Conservation (phyloP, 108 stramenopile species). For the Bacterosira constricta region DNA sequence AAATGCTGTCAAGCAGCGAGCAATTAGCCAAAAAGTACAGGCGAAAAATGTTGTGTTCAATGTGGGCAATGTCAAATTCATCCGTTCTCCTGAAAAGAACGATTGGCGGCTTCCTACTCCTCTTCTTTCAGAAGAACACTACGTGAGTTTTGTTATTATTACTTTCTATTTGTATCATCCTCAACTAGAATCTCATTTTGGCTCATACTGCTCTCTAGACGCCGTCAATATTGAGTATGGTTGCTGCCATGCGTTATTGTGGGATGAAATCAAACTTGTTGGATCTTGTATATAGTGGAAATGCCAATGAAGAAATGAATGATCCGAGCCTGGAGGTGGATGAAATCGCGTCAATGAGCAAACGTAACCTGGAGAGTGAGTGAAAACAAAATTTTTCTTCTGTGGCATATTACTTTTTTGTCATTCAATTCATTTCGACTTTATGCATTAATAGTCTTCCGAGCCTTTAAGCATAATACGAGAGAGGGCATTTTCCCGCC, state of each 20-base stretch:
- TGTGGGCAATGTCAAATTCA: slow-evolving; percentile 22
- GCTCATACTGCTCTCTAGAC: not conserved
- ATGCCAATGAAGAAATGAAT: slow-evolving; percentile 47
- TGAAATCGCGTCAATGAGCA: slow-evolving; percentile 34
- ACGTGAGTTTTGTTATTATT: slow-evolving; percentile 19
- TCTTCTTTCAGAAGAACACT: slow-evolving; percentile 20
- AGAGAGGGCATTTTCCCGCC: slow-evolving; percentile 48
- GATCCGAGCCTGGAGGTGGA: slow-evolving; percentile 41
- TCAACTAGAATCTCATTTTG: not conserved
- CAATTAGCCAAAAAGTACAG: slow-evolving; percentile 7
- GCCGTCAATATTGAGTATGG: slow-evolving; percentile 23
- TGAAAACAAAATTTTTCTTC: too few species aligned
- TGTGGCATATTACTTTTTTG: too few species aligned
- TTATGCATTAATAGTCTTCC: too few species aligned
- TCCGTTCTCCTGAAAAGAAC: slow-evolving; percentile 23
- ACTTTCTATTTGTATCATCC: not conserved
- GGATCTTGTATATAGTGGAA: not conserved
- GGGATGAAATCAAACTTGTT: slow-evolving; percentile 24
- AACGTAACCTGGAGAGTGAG: slow-evolving; percentile 41
- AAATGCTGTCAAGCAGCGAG: slow-evolving; percentile 25
- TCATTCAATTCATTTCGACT: too few species aligned
- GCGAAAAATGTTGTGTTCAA: slow-evolving; percentile 18
- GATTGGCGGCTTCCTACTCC: slow-evolving; percentile 39
- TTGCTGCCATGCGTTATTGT: slow-evolving; percentile 48
- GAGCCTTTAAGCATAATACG: slow-evolving; percentile 48